phyloP scores from a whole-genome alignment of 2,329 filamentous ascomycete species.

The Coleophoma cylindrospora region DNA sequence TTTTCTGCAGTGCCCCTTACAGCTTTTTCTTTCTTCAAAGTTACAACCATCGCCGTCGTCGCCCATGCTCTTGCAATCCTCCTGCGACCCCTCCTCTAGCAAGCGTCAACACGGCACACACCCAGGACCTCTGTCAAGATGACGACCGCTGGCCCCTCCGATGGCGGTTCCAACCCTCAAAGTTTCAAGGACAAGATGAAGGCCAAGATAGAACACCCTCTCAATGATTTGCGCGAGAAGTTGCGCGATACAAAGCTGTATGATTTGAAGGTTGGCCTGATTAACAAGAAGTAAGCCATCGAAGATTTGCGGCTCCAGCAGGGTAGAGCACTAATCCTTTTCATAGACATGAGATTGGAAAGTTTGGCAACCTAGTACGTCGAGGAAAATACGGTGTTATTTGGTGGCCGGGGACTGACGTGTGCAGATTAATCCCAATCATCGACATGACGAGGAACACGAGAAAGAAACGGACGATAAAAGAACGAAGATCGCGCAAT shows the following conservation, averaged over 20 bases:
- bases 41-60: not conserved
- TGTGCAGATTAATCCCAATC: constrained; percentile 68
- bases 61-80: not conserved
- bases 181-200: constrained; percentile 15
- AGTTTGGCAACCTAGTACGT: constrained; percentile 55
- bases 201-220: constrained; percentile 44
- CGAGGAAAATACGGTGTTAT: not conserved
- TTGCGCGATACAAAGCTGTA: constrained; percentile 48
- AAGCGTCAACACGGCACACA: not conserved
- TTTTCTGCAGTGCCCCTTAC: no score
- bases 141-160: constrained; percentile 17
- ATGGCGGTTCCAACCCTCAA: constrained; percentile 20
- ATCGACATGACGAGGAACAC: constrained; percentile 91
- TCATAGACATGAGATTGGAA: constrained; percentile 52
- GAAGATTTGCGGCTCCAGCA: not conserved
- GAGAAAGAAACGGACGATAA: constrained; percentile 81
- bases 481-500: constrained; percentile 63
- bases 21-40: not conserved
- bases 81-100: no score
- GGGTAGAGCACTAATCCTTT: not conserved
- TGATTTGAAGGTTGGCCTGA: constrained; percentile 51
- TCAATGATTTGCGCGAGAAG: constrained; percentile 43
- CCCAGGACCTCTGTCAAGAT: constrained; percentile 7
- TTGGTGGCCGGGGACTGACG: not conserved
- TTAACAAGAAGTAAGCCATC: constrained; percentile 51